Percentiles rank a stretch among this genome's conserved stretches.
phyloP scores from a whole-genome alignment of 163 green algal genomes.

The Botryococcus braunii region DNA sequence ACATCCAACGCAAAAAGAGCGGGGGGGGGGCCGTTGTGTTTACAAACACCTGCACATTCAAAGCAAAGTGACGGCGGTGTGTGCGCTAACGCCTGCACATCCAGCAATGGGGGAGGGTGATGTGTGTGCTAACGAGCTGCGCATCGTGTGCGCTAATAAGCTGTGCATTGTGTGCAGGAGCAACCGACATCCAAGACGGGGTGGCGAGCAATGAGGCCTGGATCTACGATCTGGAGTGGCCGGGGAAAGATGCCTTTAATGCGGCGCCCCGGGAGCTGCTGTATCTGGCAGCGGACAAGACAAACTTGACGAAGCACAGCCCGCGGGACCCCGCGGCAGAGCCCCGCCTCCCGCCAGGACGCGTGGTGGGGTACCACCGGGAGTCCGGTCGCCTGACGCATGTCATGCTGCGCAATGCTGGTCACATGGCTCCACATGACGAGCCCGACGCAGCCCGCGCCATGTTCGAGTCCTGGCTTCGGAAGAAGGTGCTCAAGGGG shows the following conservation, averaged over 20 bases:
- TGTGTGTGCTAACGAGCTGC: background rate
- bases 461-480: background rate
- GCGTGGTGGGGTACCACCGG: conserved; percentile 22
- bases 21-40: background rate
- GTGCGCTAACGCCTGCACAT: background rate
- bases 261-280: background rate
- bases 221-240: conserved; percentile 26
- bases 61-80: background rate
- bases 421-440: conserved; percentile 26
- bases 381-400: conserved; percentile 16
- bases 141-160: background rate
- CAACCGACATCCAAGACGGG: conserved; percentile 32
- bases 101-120: background rate
- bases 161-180: conserved; percentile 18
- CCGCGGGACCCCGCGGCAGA: background rate
- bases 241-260: background rate
- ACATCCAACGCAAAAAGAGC: too few species aligned
- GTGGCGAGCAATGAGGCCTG: conserved; percentile 22
- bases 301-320: background rate
- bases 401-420: conserved; percentile 25
- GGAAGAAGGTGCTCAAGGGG: too few species aligned
- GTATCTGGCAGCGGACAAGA: background rate
- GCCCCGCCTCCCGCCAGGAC: background rate
- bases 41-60: background rate
- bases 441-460: background rate